Base-by-base conservation (phyloP, 164 flowering plant species). In the Umbilicus rupestris region DNA sequence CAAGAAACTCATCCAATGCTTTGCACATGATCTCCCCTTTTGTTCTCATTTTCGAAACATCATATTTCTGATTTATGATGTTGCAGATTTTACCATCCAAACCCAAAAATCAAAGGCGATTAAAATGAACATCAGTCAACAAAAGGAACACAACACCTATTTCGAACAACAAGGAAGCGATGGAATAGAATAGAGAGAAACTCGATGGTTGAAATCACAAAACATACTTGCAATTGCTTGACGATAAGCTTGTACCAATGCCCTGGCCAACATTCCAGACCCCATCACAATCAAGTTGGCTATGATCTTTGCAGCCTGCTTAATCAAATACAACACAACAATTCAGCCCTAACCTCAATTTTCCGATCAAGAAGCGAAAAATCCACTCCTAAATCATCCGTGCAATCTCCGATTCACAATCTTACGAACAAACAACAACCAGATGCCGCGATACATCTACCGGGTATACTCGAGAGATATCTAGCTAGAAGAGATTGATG, bases 221-320 rank as follows among this genome's bases (percentile, higher is more conserved):
- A 17, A 70, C 77, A 29, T 63, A 80, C 81, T 80, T 42, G 74
- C 67, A 63, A 78, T 70, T n/a, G 84, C 84, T 67, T 80, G 80
- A 31, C 81, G 84, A 60, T 80, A 80, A 26, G 84, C 81, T 69
- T 80, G 84, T 52, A 72, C 74, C n/a, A 78, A 49, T 57, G 80
- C 77, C 67, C 81, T 68, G 6, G 69, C 74, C 65, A 80, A 19
- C 39, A 80, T 69, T 39, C 75, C 80, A 67, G 78, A 72, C 57
- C 84, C 84, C 78, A 74, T 72, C 16, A 78, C 70, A 19, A 78
- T 49, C 69, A 80, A 49, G 30, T 78, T 74, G 4, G 80, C 80
- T 24, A 80, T 64, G 69, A 80, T 70, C 57, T 68, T 80, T 20
- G 80, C 63, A 60, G 81, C 84, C 81, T 80, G 78, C 66, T 1